A percentile compares a stretch with the other conserved stretches of the same genome.
Conservation (phyloP, 2,329 filamentous ascomycete genomes). For the Nothophaeocryptopus gaeumannii region DNA sequence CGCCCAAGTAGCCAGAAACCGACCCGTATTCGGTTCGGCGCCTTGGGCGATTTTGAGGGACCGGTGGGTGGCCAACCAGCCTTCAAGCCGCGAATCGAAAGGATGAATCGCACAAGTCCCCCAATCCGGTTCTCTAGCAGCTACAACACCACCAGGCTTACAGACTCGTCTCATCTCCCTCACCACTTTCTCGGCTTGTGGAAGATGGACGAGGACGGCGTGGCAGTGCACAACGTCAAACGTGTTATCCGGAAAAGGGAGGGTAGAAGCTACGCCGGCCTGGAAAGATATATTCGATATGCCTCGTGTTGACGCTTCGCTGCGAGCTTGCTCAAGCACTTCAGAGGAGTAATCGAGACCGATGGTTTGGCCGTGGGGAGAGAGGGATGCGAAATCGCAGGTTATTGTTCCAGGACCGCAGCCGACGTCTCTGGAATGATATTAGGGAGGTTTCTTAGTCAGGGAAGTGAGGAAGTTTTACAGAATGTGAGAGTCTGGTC, state of each 20-base stretch:
- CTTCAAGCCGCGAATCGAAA: neutral
- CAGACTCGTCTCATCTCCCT: neutral
- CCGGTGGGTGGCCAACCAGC: neutral
- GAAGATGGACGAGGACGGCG: neutral
- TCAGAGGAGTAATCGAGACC: neutral
- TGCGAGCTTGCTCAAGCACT: neutral
- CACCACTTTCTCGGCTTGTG: neutral
- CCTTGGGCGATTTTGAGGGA: neutral
- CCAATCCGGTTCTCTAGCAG: neutral
- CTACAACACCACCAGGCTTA: neutral
- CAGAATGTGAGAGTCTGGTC: neutral
- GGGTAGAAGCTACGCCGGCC: neutral
- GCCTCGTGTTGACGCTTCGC: neutral
- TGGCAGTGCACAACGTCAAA: neutral
- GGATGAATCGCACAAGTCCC: neutral
- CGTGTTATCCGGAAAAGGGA: neutral
- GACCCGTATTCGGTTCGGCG: neutral
- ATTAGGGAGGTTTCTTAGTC: no score
- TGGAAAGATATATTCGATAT: neutral
- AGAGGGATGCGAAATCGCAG: neutral
- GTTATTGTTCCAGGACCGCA: conserved; percentile 1
- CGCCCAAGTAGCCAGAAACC: neutral
- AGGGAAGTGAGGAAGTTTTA: no score
- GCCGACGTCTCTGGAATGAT: neutral
- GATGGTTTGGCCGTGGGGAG: neutral